Evolutionary conservation across 768 basidiomycete species (phyloP).

Genomic region (Neoboletus brunneissimus): DNA sequence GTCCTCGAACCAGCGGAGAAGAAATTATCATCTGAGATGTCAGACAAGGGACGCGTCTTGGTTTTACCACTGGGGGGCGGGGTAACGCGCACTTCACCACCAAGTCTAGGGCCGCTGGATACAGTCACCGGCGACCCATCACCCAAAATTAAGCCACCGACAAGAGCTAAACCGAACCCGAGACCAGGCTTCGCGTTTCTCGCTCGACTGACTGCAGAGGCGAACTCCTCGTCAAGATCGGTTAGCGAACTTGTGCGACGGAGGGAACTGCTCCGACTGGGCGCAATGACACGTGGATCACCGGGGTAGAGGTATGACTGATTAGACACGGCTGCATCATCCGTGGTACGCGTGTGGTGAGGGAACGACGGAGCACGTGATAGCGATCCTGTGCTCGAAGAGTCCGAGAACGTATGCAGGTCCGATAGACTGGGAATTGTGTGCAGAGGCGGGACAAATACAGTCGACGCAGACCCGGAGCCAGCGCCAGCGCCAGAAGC

Average conservation of each 20-base stretch:
- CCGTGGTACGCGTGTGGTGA: conserved; percentile 64
- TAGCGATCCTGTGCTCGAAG: conserved; percentile 38
- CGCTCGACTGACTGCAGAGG: conserved; percentile 41
- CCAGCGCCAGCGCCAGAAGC: conserved; percentile 32
- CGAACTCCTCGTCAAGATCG: conserved; percentile 65
- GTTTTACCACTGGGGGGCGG: conserved; percentile 43
- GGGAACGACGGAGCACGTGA: conserved; percentile 48
- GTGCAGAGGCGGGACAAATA: conserved; percentile 75
- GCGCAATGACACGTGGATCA: conserved; percentile 69
- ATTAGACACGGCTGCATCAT: conserved; percentile 67
- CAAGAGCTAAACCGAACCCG: conserved; percentile 44
- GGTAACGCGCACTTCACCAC: conserved; percentile 42
- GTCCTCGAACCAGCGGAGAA: conserved; percentile 42
- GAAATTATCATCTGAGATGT: conserved; percentile 46
- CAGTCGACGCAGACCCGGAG: conserved; percentile 65
- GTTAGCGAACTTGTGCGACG: conserved; percentile 72
- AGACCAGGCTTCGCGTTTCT: conserved; percentile 41
- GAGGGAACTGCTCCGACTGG: conserved; percentile 56
- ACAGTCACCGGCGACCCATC: conserved; percentile 69
- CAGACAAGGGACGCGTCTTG: conserved; percentile 28
- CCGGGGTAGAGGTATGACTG: conserved; percentile 69
- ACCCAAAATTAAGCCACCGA: conserved; percentile 40
- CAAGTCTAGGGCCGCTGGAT: conserved; percentile 57
- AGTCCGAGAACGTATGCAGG: conserved; percentile 44
- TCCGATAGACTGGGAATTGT: conserved; percentile 71